Evolutionary conservation across 371 early-diverging fungal genomes (phyloP), one percentile per base, ranked within the genome.

Genomic region (Saksenaea oblongispora): DNA sequence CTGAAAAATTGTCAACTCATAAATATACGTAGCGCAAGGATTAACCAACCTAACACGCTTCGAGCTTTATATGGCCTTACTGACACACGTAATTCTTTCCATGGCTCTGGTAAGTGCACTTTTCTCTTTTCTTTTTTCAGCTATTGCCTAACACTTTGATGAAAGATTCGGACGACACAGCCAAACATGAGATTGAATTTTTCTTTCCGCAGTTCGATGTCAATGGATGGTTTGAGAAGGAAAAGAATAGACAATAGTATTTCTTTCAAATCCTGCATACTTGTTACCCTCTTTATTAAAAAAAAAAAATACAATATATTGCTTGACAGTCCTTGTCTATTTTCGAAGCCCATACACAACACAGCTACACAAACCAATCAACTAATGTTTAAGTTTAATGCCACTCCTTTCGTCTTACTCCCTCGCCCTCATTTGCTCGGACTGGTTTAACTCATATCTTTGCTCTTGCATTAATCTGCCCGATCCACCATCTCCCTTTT

Each of bases 31-130:
- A 91, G 89, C 41, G 91, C 91, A 26, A 80, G 87, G 51, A 71
- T 90, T 2, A 56, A 80, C 66, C 78, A 81, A 27, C 88, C 89
- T 14, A 47, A 73, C 26, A 86, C 88, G 8, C 69, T 93, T n/a
- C 80, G 93, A 24, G 86, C 92, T 10, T 66, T 82, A 9, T 91
- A 85, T 67, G 93, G 93, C 9, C 63, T 93, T 62, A 92, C 93
- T 0, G 92, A 93, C 61, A 93, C 93, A 10, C 67, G 93, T 11
- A 93, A 93, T 60, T 91, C 93, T 3, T 91, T 91, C 58, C 92
- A 91, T 63, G 92, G 92, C 0, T 91, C 91, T 61, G 91, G 87
- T 87, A 80, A 28, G 18, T 14, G 17, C 26, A 42, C 27, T 31
- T 27, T 57, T 26, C 15, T 15, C 18, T 11, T 44, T 14, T 31